Base-by-base conservation (phyloP, 192 early-diverging fungal species). In the Geosiphon pyriformis region DNA sequence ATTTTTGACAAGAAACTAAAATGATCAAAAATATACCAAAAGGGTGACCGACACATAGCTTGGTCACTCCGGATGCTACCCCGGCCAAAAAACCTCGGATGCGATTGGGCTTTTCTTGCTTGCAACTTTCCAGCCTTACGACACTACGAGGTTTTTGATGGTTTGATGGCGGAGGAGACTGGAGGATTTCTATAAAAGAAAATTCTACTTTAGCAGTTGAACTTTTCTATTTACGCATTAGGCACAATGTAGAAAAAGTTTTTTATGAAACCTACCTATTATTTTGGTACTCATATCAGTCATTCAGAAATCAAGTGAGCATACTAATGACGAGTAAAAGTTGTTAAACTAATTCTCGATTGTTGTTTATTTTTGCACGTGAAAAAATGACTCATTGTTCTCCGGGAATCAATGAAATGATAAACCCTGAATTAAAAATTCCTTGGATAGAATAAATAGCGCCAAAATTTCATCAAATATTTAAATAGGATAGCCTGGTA, bases 31-130 rank as follows among this genome's bases (percentile, higher is more conserved):
- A 53, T 34, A n/a, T 82, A 85, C 83, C 84, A 68, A 90, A 92
- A 25, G 90, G 90, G 69, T 92, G 88, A n/a, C 88, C 88, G 4
- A 92, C 90, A 49, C 76, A 72, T 47, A 92, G 72, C 61, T 92
- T 92, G 15, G 90, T 92, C 18, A 88, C 81, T 15, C 90, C 90
- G 11, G 88, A 89, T 2, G 83, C 81, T 20, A 88, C 73, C 20
- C 90, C 90, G 3, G 86, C 87, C 15, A 82, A 74, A 69, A 92
- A 92, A 2, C 90, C 90, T 64, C 82, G 72, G 67, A 83, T 29
- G 48, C 84, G 78, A 65, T 83, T 76, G 66, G 76, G 29, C 69
- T 77, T 20, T 32, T 61, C 59, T 71, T 73, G 46, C 65, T 61
- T 30, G 67, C 49, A 6, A 27, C 12, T 47, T 61, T 37, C 53